phyloP scores from a whole-genome alignment of 2,329 filamentous ascomycete genomes.

The Talaromyces pinophilus region DNA sequence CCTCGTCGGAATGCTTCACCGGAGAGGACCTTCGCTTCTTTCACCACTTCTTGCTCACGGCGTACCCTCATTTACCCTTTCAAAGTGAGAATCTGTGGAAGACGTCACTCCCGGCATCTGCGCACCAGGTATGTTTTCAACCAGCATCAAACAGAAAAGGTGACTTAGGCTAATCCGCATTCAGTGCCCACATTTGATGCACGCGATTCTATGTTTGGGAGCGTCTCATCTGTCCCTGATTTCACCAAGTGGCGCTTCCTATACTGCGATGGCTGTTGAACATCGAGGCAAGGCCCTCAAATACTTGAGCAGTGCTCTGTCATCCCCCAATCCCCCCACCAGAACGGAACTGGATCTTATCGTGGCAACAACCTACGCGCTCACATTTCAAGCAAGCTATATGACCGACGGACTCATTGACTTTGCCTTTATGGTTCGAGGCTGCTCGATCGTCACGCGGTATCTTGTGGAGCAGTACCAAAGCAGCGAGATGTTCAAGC shows the following conservation, averaged over 20 bases:
- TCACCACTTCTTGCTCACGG: constrained; percentile 54
- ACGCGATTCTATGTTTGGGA: constrained; percentile 67
- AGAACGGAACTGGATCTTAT: constrained; percentile 33
- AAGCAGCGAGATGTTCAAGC: constrained; percentile 26
- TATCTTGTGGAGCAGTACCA: constrained; percentile 32
- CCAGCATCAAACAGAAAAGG: neutral
- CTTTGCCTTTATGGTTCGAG: constrained; percentile 40
- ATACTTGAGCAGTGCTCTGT: neutral
- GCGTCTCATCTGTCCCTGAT: constrained; percentile 60
- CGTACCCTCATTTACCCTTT: constrained; percentile 64
- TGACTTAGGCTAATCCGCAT: constrained; percentile 22
- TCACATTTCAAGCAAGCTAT: constrained; percentile 37
- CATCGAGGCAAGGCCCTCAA: neutral
- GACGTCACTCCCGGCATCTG: constrained; percentile 66
- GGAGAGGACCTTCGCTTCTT: constrained; percentile 55
- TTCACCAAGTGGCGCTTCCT: constrained; percentile 35
- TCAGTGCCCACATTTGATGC: constrained; percentile 64
- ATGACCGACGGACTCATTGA: constrained; percentile 38
- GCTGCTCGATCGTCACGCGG: constrained; percentile 37
- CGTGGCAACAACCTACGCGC: constrained; percentile 37
- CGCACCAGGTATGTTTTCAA: constrained; percentile 58
- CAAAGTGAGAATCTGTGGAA: constrained; percentile 68
- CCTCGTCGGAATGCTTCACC: constrained; percentile 38
- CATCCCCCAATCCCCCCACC: constrained; percentile 23
- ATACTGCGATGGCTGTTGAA: neutral